These are phyloP conservation scores for Candida odintsovae DNA, from an alignment of 805 yeast species.

Conservation along the genomic window DNA sequence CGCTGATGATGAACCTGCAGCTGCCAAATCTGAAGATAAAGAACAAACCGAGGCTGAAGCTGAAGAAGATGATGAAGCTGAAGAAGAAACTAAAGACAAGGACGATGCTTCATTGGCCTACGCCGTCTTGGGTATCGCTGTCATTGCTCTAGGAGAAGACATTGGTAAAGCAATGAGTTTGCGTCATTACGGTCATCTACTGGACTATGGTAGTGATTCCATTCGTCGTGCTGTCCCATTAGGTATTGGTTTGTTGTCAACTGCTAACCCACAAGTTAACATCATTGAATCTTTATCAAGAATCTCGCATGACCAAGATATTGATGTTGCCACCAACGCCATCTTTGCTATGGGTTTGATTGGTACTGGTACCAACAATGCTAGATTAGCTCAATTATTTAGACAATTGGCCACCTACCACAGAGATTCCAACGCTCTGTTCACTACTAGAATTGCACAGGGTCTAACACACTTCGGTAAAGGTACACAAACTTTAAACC, in stretches of 20 bases:
- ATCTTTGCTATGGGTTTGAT: constrained; percentile 96
- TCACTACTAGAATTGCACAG: constrained; percentile 91
- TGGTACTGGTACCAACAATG: constrained; percentile 98
- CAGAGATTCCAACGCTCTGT: constrained; percentile 84
- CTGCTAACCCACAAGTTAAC: constrained; percentile 94
- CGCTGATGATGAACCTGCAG: constrained; percentile 20
- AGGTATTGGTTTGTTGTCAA: constrained; percentile 94
- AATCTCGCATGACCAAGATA: constrained; percentile 92
- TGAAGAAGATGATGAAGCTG: constrained; percentile 28
- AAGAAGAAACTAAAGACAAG: constrained; percentile 17
- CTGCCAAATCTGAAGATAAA: constrained; percentile 24
- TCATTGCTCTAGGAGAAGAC: constrained; percentile 95
- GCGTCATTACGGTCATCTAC: constrained; percentile 94
- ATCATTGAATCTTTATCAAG: constrained; percentile 94
- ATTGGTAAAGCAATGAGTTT: constrained; percentile 96
- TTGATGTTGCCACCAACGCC: constrained; percentile 91
- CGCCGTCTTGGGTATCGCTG: constrained; percentile 91
- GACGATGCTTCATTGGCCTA: constrained; percentile 50
- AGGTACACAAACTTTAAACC: constrained; percentile 86
- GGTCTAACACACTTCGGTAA: constrained; percentile 94
- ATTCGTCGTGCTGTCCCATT: constrained; percentile 93
- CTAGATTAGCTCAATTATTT: constrained; percentile 91
- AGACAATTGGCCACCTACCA: constrained; percentile 94
- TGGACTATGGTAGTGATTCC: constrained; percentile 94
- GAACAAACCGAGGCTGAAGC: constrained; percentile 21